Conservation (phyloP, 2,329 filamentous ascomycete genomes). For the Fusarium sp. region DNA sequence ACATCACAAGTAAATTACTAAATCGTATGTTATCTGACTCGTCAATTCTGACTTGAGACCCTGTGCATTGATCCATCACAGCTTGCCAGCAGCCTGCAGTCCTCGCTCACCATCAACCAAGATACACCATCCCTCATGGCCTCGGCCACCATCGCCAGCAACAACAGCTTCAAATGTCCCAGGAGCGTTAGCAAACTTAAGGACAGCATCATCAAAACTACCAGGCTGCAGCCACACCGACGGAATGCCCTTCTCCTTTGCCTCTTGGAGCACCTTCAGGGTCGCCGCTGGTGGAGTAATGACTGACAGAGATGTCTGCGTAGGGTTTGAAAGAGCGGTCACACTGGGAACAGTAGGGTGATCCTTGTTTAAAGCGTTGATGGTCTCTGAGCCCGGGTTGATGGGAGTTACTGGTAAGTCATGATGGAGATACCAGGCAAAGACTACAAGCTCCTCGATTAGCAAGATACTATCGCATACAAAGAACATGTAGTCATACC, state of each 20-base stretch:
- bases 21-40: not conserved
- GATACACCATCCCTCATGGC: conserved; percentile 85
- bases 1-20: not conserved
- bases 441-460: conserved; percentile 64
- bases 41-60: not conserved
- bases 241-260: conserved; percentile 75
- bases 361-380: conserved; percentile 66
- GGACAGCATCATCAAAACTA: conserved; percentile 79
- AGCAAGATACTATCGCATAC: not conserved
- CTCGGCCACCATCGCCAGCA: conserved; percentile 69
- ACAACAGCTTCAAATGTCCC: conserved; percentile 75
- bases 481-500: conserved; percentile 58
- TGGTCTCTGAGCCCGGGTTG: conserved; percentile 75
- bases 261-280: conserved; percentile 77
- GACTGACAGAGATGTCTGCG: conserved; percentile 79
- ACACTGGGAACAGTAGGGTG: conserved; percentile 74
- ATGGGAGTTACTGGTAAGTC: conserved; percentile 81
- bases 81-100: conserved; percentile 64
- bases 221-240: conserved; percentile 93
- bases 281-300: conserved; percentile 88
- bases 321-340: conserved; percentile 70
- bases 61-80: conserved; percentile 41
- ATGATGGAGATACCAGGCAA: conserved; percentile 87
- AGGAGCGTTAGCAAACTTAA: conserved; percentile 72
- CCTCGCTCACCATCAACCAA: conserved; percentile 82